phyloP scores from a whole-genome alignment of 331 rosid species.

The Spiraea crenata region DNA sequence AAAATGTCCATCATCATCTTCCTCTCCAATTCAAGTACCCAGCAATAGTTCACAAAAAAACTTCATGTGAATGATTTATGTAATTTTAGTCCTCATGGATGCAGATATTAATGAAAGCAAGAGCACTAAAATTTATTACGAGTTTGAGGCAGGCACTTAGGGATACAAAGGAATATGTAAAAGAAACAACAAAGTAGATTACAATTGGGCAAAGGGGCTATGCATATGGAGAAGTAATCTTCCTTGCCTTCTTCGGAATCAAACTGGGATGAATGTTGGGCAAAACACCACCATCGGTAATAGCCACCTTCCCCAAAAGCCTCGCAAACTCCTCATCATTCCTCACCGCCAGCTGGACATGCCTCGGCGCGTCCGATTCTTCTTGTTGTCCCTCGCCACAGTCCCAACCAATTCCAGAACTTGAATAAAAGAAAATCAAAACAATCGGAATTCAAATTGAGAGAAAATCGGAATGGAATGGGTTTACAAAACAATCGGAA shows the following conservation, averaged over 20 bases:
- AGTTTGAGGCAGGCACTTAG: no score
- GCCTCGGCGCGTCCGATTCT: slow-evolving; percentile 56
- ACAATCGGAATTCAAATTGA: neutral
- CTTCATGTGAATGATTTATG: no score
- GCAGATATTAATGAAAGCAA: no score
- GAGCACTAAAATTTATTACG: no score
- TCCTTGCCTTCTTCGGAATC: slow-evolving; percentile 49
- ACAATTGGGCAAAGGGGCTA: no score
- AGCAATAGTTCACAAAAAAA: no score
- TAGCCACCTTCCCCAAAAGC: slow-evolving; percentile 61
- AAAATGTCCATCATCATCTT: no score
- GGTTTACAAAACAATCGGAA: neutral
- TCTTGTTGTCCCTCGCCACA: slow-evolving; percentile 76
- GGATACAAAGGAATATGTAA: no score
- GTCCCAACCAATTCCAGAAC: slow-evolving; percentile 70
- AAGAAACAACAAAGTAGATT: no score
- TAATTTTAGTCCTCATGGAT: no score
- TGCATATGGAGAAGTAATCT: neutral
- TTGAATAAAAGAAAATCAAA: slow-evolving; percentile 13
- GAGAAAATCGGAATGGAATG: neutral
- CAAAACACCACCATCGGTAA: slow-evolving; percentile 62
- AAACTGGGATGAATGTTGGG: slow-evolving; percentile 62
- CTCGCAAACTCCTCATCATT: slow-evolving; percentile 68
- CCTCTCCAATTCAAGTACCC: no score
- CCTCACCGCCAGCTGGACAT: slow-evolving; percentile 69